phyloP scores from a whole-genome alignment of 306 rosid species.

The Vigna radiata region DNA sequence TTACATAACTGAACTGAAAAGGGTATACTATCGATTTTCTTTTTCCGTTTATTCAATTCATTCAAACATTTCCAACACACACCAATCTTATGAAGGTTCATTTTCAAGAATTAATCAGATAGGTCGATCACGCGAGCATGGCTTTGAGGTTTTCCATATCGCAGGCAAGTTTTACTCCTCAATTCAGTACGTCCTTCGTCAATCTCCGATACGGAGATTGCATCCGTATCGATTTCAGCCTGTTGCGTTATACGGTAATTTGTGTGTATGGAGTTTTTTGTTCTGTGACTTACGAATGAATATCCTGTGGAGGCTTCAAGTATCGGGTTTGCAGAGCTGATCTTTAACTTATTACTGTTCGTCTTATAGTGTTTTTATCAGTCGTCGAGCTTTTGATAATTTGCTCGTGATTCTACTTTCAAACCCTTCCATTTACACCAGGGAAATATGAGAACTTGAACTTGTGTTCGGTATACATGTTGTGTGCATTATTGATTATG shows the following conservation, averaged over 20 bases:
- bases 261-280: constrained; percentile 5
- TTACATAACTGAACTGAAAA: too few species aligned
- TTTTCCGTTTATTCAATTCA: too few species aligned
- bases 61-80: neutral
- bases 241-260: neutral
- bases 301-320: neutral
- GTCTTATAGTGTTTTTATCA: neutral
- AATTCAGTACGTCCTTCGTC: neutral
- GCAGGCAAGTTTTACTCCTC: constrained; percentile 52
- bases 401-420: neutral
- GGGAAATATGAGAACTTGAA: constrained; percentile 14
- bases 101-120: neutral
- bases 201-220: neutral
- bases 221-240: neutral
- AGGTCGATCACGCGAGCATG: constrained; percentile 47
- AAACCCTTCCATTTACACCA: neutral
- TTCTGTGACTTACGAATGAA: neutral
- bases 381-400: neutral
- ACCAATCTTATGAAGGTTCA: neutral
- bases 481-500: constrained; percentile 10
- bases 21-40: too few species aligned
- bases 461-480: neutral
- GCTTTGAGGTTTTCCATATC: constrained; percentile 68
- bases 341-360: constrained; percentile 2
- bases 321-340: neutral